Base-by-base conservation (phyloP, 78 protist species). In the Isochrysis galbana region DNA sequence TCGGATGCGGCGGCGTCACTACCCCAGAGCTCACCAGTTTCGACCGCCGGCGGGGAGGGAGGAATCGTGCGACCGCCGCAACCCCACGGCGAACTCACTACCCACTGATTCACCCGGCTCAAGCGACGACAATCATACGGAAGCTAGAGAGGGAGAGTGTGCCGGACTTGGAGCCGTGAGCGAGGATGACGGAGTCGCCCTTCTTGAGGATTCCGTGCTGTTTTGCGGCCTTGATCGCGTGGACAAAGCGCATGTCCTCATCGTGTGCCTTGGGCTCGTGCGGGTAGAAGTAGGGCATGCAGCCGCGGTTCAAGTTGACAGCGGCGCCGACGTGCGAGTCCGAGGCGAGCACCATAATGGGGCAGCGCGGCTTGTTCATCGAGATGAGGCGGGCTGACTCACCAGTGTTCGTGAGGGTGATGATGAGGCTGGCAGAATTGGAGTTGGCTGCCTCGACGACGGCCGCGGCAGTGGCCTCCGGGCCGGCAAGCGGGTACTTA, bases 341-440 rank as follows among this genome's bases (percentile, higher is more conserved):
- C 46, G 45, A 0, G 72, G 89, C 47, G n/a, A 84, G 21, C n/a
- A 84, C 89, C 25, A 84, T 7, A 32, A 87, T 54, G 38, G 74
- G 72, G 69, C 54, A 36, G 42, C 44, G 26, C 45, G 96, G 96
- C 7, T 93, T 90, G 47, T 48, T 51, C 89, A 77, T 89, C 80
- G 93, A 7, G 36, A 94, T 39, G 67, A 92, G 80, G n/a, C 90
- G 69, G 0, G 95, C 89, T 2, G 91, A 48, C 17, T 29, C 23
- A 25, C 96, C 96, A 1, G 95, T 48, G 44, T 78, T 72, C 25
- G 96, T 91, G 47, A 92, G 38, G 51, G 91, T 82, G 67, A 94
- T 69, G 39, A 95, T 78, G 32, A 48, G 45, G 26, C 34, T 29
- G 26, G 94, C 94, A 0, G 45, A 39, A 29, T 0, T 1, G 44